A percentile compares a stretch with the other conserved stretches of the same genome.
Evolutionary conservation across 345 rosid species (phyloP).

Genomic region (Aquilaria sinensis): DNA sequence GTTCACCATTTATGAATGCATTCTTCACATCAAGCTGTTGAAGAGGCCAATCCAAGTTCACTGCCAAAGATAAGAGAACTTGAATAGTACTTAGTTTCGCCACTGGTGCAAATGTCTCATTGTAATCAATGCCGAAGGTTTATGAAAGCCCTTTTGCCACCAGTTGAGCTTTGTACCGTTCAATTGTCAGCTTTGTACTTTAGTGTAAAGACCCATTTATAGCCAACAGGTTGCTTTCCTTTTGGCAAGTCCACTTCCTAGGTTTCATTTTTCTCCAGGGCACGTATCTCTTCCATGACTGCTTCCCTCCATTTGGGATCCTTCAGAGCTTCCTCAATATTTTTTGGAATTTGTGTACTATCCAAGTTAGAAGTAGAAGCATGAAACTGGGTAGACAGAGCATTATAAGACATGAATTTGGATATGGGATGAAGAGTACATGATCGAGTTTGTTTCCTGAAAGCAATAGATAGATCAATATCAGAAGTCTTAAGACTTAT

Average conservation of each 20-base stretch:
- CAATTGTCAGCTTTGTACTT: neutral
- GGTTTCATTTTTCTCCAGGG: neutral
- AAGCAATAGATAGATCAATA: too few relatives aligned
- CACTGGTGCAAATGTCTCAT: neutral
- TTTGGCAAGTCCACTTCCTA: neutral
- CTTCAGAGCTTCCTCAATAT: neutral
- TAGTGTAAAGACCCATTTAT: neutral
- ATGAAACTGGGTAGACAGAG: too few relatives aligned
- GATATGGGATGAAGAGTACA: too few relatives aligned
- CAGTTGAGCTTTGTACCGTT: neutral
- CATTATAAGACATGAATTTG: too few relatives aligned
- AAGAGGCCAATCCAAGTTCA: neutral
- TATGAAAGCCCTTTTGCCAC: neutral
- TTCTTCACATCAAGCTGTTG: too few relatives aligned
- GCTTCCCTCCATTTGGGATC: neutral
- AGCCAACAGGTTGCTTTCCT: neutral
- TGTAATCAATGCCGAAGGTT: neutral
- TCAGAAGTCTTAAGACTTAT: too few relatives aligned
- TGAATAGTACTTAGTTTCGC: neutral
- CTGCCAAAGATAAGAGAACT: neutral
- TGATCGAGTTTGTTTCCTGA: too few relatives aligned
- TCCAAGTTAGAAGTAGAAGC: too few relatives aligned
- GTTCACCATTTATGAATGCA: neutral
- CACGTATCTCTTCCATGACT: neutral
- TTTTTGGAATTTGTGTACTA: neutral